phyloP scores from a whole-genome alignment of 192 early-diverging fungal species.

The Neocallimastix lanati region DNA sequence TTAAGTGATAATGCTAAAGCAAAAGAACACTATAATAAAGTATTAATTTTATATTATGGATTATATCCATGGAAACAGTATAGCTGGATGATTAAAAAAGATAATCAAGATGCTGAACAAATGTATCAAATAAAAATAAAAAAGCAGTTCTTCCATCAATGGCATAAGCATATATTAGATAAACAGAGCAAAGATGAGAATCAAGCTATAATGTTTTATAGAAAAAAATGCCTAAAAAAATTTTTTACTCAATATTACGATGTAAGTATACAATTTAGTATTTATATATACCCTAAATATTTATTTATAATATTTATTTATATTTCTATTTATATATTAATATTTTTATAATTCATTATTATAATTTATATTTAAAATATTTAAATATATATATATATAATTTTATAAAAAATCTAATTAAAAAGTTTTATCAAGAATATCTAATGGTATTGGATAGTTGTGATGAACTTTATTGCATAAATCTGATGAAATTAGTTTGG shows the following conservation, averaged over 20 bases:
- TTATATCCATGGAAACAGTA: not conserved
- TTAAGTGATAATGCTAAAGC: not conserved
- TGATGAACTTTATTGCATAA: not conserved
- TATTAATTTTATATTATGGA: not conserved
- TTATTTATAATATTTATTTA: too few relatives aligned
- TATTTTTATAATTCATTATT: too few relatives aligned
- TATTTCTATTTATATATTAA: too few relatives aligned
- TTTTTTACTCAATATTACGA: not conserved
- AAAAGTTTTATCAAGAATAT: not conserved
- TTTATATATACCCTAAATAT: too few relatives aligned
- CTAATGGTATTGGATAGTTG: not conserved
- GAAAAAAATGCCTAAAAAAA: not conserved
- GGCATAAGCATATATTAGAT: too few relatives aligned
- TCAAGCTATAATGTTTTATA: too few relatives aligned
- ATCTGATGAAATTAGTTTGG: not conserved
- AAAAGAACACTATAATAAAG: not conserved
- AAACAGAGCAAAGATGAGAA: too few relatives aligned
- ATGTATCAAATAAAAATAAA: not conserved
- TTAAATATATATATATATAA: not conserved
- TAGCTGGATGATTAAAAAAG: not conserved
- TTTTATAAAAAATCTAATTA: not conserved
- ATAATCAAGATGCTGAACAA: not conserved
- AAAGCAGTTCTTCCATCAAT: too few relatives aligned
- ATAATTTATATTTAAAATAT: too few relatives aligned
- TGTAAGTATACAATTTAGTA: too few relatives aligned